A percentile compares a stretch with the other conserved stretches of the same genome.
phyloP scores from a whole-genome alignment of 805 yeast species.

The Wickerhamomyces chambardii region DNA sequence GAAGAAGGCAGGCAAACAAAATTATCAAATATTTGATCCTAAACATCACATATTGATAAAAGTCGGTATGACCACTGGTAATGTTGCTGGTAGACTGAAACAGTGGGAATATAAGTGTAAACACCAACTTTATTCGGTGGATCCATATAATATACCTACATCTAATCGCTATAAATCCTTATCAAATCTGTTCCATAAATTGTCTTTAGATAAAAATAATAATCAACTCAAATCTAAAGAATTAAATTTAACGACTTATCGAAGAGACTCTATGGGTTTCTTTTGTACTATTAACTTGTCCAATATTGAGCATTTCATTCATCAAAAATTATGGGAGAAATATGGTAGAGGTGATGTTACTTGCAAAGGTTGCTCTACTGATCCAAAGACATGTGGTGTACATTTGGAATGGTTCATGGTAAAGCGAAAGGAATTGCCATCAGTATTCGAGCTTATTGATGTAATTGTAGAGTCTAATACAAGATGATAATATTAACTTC shows the following conservation, averaged over 20 bases:
- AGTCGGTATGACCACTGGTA: conserved; percentile 15
- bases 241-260: conserved; percentile 1
- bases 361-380: conserved; percentile 13
- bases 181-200: too few relatives aligned
- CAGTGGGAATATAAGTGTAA: conserved; percentile 18
- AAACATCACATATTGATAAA: conserved; percentile 12
- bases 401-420: conserved; percentile 19
- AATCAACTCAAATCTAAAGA: too few relatives aligned
- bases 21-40: conserved; percentile 11
- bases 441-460: conserved; percentile 10
- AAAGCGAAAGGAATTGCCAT: conserved; percentile 6
- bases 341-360: conserved; percentile 15
- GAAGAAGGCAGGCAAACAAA: background rate
- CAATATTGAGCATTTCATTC: conserved; percentile 12
- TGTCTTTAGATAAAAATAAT: too few relatives aligned
- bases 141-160: conserved; percentile 6
- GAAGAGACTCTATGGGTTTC: conserved; percentile 7
- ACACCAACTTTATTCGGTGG: conserved; percentile 8
- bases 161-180: background rate
- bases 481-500: too few relatives aligned
- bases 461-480: background rate
- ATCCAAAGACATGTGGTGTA: conserved; percentile 5
- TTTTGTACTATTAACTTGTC: conserved; percentile 3
- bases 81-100: conserved; percentile 8
- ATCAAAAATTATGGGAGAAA: conserved; percentile 4